Conservation (phyloP, 2,329 filamentous ascomycete species). For the Colletotrichum higginsianum region DNA sequence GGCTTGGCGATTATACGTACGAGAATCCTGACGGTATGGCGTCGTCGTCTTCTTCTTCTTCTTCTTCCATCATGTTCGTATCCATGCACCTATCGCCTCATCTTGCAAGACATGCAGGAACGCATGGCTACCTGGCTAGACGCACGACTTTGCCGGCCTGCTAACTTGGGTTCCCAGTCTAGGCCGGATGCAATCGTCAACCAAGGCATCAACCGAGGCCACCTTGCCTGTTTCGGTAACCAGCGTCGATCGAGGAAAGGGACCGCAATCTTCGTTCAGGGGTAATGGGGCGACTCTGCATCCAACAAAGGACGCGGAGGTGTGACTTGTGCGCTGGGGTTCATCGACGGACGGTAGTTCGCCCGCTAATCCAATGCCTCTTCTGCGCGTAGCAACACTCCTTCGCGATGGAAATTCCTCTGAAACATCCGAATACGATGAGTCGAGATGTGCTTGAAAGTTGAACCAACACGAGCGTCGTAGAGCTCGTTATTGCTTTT, state of each 20-base stretch:
- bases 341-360: neutral
- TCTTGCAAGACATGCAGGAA: slow-evolving; percentile 2
- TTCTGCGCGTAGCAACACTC: slow-evolving; percentile 12
- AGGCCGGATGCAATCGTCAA: slow-evolving; percentile 4
- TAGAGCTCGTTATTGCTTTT: neutral
- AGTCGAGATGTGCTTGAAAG: neutral
- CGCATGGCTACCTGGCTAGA: neutral
- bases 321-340: neutral
- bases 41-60: too few relatives aligned
- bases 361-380: slow-evolving; percentile 24
- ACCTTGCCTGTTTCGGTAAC: slow-evolving; percentile 15
- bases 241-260: neutral
- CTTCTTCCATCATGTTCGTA: neutral
- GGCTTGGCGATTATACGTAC: neutral
- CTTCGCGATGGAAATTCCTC: slow-evolving; percentile 11
- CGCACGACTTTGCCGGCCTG: slow-evolving; percentile 5
- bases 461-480: neutral
- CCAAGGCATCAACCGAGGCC: neutral
- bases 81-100: slow-evolving; percentile 19
- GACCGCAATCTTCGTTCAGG: slow-evolving; percentile 18
- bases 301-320: neutral
- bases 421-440: slow-evolving; percentile 24
- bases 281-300: slow-evolving; percentile 12
- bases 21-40: neutral
- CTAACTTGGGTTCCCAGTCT: neutral